Conservation (phyloP, 2,329 filamentous ascomycete genomes). For the Alternaria gaisen region DNA sequence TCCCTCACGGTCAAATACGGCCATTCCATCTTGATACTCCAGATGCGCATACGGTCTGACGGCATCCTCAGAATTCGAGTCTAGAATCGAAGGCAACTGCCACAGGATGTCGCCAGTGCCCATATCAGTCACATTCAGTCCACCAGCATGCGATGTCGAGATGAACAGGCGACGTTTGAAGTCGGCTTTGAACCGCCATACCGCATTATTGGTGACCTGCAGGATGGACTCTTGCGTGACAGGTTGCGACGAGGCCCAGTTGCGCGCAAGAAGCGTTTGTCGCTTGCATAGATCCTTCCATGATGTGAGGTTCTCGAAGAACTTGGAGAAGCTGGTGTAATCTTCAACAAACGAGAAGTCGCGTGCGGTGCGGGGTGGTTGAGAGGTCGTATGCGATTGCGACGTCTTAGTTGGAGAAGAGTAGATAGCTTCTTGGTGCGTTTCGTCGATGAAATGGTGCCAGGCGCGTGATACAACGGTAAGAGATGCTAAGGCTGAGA, state of each 20-base stretch:
- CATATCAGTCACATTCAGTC: conserved; percentile 13
- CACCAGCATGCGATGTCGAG: conserved; percentile 14
- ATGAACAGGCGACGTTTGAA: conserved; percentile 19
- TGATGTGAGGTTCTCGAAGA: conserved; percentile 10
- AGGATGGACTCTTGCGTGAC: conserved; percentile 12
- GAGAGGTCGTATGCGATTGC: neutral
- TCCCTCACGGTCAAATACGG: conserved; percentile 12
- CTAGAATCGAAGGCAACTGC: conserved; percentile 7
- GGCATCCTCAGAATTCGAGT: conserved; percentile 5
- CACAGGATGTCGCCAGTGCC: conserved; percentile 8
- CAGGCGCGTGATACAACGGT: conserved; percentile 10
- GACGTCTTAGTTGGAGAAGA: conserved; percentile 10
- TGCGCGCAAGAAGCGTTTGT: conserved; percentile 8
- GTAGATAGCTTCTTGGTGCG: conserved; percentile 13
- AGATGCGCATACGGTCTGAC: conserved; percentile 15
- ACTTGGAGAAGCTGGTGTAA: conserved; percentile 14
- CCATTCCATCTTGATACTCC: conserved; percentile 16
- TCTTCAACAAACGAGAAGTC: conserved; percentile 9
- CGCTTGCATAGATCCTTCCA: conserved; percentile 15
- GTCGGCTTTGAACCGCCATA: conserved; percentile 17
- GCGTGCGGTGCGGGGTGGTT: neutral
- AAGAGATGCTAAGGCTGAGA: conserved; percentile 11
- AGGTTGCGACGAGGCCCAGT: conserved; percentile 6
- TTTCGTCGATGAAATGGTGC: conserved; percentile 17
- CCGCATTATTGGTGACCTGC: conserved; percentile 9